Percentiles rank a stretch among this genome's conserved stretches.
Conservation (phyloP, 768 basidiomycete genomes). For the Lactarius sanguifluus region DNA sequence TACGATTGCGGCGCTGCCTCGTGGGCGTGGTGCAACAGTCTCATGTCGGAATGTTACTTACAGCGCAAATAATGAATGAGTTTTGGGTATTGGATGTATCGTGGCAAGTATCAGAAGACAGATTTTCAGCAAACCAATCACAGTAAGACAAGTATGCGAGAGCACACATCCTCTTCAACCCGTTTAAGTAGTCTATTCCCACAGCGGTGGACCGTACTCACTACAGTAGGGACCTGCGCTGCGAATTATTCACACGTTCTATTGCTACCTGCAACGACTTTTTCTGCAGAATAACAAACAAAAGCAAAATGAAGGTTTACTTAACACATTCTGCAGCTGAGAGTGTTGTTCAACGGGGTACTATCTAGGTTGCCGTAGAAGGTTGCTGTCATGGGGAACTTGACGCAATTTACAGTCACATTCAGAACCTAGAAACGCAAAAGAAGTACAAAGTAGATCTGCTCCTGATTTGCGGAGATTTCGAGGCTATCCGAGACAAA, state of each 20-base stretch:
- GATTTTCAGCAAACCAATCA: background rate
- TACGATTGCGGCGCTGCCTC: conserved; percentile 8
- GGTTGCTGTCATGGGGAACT: conserved; percentile 95
- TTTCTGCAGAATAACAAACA: background rate
- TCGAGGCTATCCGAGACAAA: conserved; percentile 58
- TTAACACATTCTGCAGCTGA: background rate
- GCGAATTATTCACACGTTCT: background rate
- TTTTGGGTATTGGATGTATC: background rate
- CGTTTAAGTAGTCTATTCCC: background rate
- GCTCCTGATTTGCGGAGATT: conserved; percentile 94
- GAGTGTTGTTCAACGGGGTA: conserved; percentile 1
- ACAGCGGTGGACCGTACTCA: background rate
- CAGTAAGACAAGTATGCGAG: background rate
- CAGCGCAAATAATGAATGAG: background rate
- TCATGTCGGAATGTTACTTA: background rate
- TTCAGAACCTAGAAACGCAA: conserved; percentile 58
- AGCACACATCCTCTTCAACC: too few relatives aligned
- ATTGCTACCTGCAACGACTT: background rate
- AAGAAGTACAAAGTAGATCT: conserved; percentile 74
- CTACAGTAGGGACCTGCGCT: too few relatives aligned
- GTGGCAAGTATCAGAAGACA: background rate
- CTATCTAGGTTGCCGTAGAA: conserved; percentile 74
- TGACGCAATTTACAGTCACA: conserved; percentile 79
- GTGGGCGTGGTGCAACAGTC: conserved; percentile 9
- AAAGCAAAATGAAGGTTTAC: conserved; percentile 17